These are phyloP conservation scores for Cyclotella cryptica DNA, from an alignment of 108 stramenopile species.

Conservation along the genomic window DNA sequence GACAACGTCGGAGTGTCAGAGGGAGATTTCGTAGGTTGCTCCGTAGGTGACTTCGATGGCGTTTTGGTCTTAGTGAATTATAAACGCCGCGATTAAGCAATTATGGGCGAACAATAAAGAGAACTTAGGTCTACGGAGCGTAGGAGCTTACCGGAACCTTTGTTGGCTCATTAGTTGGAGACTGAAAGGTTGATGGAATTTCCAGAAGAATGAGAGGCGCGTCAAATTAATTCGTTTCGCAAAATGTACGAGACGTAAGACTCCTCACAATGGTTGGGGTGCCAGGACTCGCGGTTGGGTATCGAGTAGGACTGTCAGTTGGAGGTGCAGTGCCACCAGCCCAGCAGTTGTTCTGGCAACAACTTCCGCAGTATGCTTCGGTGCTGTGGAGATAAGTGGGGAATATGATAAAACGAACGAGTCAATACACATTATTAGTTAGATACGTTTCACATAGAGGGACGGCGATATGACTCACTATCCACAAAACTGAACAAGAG, in stretches of 20 bases:
- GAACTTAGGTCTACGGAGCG: neutral
- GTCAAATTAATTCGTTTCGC: too few species aligned
- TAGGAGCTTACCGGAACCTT: too few species aligned
- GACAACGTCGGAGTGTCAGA: neutral
- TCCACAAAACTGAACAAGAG: constrained; percentile 5
- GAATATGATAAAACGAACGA: neutral
- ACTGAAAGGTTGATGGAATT: neutral
- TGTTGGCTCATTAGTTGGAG: too few species aligned
- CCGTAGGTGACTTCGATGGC: constrained; percentile 3
- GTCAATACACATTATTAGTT: neutral
- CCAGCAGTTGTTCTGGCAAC: constrained; percentile 15
- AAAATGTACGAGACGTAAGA: neutral
- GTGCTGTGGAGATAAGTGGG: neutral
- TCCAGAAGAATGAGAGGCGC: neutral
- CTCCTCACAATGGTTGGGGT: neutral
- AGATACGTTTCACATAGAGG: neutral
- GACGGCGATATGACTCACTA: neutral
- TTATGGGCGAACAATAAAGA: neutral
- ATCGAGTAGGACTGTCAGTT: neutral
- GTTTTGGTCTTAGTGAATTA: neutral
- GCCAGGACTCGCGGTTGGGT: neutral
- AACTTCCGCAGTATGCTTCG: neutral
- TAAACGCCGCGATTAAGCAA: neutral
- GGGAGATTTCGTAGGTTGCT: neutral
- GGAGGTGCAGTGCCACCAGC: constrained; percentile 5